phyloP scores from a whole-genome alignment of 441 rosid genomes.

The Omphalea diandra region DNA sequence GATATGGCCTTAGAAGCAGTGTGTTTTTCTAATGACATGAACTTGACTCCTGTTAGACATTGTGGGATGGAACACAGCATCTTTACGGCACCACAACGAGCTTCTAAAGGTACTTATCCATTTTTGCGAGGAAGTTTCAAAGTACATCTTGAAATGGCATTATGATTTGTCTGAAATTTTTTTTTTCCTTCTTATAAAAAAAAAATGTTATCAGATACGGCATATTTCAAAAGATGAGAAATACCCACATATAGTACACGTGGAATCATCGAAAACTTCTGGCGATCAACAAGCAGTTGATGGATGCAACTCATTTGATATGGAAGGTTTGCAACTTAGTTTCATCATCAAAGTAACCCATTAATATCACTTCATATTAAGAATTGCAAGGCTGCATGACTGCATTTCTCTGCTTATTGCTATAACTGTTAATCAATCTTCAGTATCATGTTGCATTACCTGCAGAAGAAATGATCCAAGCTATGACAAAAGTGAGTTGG shows the following conservation, averaged over 20 bases:
- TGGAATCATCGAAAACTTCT: conserved; percentile 33
- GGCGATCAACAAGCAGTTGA: conserved; percentile 32
- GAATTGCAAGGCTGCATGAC: no score
- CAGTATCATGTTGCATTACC: conserved; percentile 13
- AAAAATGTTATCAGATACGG: no score
- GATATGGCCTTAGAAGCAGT: no score
- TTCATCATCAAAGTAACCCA: conserved; percentile 17
- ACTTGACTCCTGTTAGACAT: conserved; percentile 58
- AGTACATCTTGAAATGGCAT: conserved; percentile 15
- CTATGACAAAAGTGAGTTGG: conserved; percentile 64
- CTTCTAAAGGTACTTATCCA: conserved; percentile 69
- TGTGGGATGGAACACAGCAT: conserved; percentile 96
- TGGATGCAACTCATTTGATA: conserved; percentile 33
- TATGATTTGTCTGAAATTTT: conserved; percentile 6
- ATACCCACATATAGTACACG: conserved; percentile 64
- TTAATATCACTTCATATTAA: not conserved
- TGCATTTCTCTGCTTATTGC: no score
- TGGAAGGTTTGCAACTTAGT: conserved; percentile 63
- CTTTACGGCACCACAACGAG: conserved; percentile 53
- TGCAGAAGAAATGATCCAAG: conserved; percentile 76
- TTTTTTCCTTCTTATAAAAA: conserved; percentile 36
- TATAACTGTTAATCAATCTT: no score
- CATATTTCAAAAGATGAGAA: conserved; percentile 38
- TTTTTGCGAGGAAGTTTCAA: conserved; percentile 18
- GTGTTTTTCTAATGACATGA: conserved; percentile 18